phyloP scores from a whole-genome alignment of 176 grass and related monocot species.

The Zoysia japonica region DNA sequence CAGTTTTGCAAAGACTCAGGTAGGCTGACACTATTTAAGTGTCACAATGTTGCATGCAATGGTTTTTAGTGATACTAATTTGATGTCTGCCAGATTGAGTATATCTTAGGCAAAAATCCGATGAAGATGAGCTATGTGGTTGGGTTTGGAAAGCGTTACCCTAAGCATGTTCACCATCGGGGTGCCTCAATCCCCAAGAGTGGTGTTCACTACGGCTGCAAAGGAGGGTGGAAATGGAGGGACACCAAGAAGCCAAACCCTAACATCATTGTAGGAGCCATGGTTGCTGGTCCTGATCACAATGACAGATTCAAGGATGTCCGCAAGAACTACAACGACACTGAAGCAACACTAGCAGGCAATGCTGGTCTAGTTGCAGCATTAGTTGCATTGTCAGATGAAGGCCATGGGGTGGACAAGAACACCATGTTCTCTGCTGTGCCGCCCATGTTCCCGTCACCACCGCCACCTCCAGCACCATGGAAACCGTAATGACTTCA shows the following conservation, averaged over 20 bases:
- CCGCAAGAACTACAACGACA: slow-evolving; percentile 83
- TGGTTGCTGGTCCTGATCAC: slow-evolving; percentile 83
- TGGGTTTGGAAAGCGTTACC: slow-evolving; percentile 64
- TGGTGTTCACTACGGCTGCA: slow-evolving; percentile 71
- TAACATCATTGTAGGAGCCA: slow-evolving; percentile 68
- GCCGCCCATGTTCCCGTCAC: slow-evolving; percentile 83
- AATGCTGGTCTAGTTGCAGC: slow-evolving; percentile 93
- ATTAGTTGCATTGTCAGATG: slow-evolving; percentile 68
- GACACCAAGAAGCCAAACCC: slow-evolving; percentile 84
- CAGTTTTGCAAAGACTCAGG: slow-evolving; percentile 84
- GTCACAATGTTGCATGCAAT: background rate
- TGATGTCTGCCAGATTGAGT: slow-evolving; percentile 57
- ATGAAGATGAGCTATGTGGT: slow-evolving; percentile 93
- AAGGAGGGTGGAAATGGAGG: slow-evolving; percentile 89
- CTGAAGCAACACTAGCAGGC: slow-evolving; percentile 77
- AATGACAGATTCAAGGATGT: slow-evolving; percentile 79
- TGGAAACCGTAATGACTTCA: slow-evolving; percentile 71
- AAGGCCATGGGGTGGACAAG: slow-evolving; percentile 74
- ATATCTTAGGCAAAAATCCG: slow-evolving; percentile 93
- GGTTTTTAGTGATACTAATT: slow-evolving; percentile 18
- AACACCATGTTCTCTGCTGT: slow-evolving; percentile 90
- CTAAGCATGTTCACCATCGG: slow-evolving; percentile 92
- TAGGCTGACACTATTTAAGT: slow-evolving; percentile 26
- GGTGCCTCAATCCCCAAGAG: slow-evolving; percentile 89
- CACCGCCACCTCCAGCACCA: slow-evolving; percentile 74